Evolutionary conservation across 345 rosid genomes (phyloP), one percentile per base, ranked within the genome.

Genomic region (Citrus maxima): DNA sequence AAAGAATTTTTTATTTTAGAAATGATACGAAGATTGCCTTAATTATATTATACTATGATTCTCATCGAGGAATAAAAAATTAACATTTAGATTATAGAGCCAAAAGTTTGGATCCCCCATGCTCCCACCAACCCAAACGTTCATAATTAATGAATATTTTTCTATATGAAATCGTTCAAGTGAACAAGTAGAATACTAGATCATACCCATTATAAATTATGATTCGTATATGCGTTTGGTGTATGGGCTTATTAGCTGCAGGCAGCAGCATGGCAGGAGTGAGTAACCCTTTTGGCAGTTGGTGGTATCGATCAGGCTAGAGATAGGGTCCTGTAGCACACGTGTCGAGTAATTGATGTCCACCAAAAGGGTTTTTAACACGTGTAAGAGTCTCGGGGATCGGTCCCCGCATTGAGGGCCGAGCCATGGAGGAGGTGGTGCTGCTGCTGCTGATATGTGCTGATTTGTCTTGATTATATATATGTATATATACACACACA

Each of bases 401-500:
- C 35, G 87, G 88, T 84, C 91, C 91, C 91, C 76, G 80, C 83
- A 79, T 84, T 70, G 84, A 84, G 82, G 89, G 85, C 76, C 83
- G 83, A 82, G 87, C 88, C 83, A 46, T 68, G 25, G 46, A 46
- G 70, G 60, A 30, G 65, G 83, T 40, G 81, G 87, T 87, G 82
- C n/a, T 71, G 28, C 37, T 28, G 70, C 30, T 63, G 79, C 61
- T 67, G 38, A 64, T 25, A 67, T 63, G 67, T 63, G 51, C 51
- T 3, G 13, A 62, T 70, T 59, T 63, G 54, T 78, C 72, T 34
- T 76, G 24, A 66, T 49, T 27, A 27, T 32, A 9, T 9, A n/a
- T 59, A n/a, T 66, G 49, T 35, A 34, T 25, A 24, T 1, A 35
- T 4, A 16, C 7, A 35, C 35, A 5, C 35, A 34, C 7, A 34